Conservation (phyloP, 352 stramenopile genomes). For the Globisporangium sylvaticum region DNA sequence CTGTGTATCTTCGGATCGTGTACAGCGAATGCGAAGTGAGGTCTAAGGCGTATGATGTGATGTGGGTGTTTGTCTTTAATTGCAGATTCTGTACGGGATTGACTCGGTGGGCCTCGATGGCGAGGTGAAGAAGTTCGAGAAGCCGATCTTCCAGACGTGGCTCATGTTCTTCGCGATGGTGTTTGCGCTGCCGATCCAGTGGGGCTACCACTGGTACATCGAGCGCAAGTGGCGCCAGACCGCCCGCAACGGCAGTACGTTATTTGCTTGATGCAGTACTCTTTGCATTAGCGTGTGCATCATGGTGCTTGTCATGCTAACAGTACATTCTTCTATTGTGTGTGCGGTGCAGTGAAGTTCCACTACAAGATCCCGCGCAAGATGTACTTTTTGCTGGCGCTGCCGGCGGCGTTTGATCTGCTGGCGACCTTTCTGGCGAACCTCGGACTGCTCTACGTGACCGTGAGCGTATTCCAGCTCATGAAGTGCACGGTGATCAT, state of each 20-base stretch:
- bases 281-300: not conserved
- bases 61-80: too few relatives aligned
- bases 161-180: constrained; percentile 96
- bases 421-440: constrained; percentile 93
- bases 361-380: constrained; percentile 76
- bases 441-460: constrained; percentile 91
- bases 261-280: not conserved
- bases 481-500: constrained; percentile 94
- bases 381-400: constrained; percentile 93
- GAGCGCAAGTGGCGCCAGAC: constrained; percentile 64
- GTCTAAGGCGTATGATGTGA: too few relatives aligned
- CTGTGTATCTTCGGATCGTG: too few relatives aligned
- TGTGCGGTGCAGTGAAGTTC: constrained; percentile 51
- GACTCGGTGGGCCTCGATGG: constrained; percentile 86
- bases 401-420: constrained; percentile 93
- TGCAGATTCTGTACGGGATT: constrained; percentile 92
- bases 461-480: constrained; percentile 86
- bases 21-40: too few relatives aligned
- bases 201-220: constrained; percentile 73
- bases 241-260: constrained; percentile 59
- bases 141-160: constrained; percentile 95
- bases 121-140: constrained; percentile 90
- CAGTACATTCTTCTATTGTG: too few relatives aligned
- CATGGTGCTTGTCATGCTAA: not conserved
- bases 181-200: constrained; percentile 92